Evolutionary conservation across 2,329 filamentous ascomycete species (phyloP).

Genomic region (Periconia macrospinosa): DNA sequence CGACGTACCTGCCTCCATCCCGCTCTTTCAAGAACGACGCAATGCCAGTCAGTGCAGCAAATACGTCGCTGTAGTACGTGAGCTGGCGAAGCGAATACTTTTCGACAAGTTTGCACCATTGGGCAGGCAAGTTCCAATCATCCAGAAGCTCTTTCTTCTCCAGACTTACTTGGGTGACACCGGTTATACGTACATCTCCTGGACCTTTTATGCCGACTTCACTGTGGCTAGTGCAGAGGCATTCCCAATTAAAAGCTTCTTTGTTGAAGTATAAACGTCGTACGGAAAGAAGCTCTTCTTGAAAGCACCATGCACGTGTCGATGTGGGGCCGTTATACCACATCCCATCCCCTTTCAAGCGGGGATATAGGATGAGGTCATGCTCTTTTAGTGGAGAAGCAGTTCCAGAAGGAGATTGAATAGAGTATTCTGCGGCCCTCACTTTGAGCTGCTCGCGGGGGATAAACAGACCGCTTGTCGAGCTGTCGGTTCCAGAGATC

Average conservation of each 20-base stretch:
- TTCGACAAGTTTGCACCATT: not conserved
- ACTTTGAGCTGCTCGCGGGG: too few relatives aligned
- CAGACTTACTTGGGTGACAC: too few relatives aligned
- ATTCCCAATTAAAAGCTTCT: not conserved
- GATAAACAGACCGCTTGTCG: too few relatives aligned
- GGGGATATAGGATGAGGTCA: too few relatives aligned
- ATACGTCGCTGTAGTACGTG: not conserved
- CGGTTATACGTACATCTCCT: not conserved
- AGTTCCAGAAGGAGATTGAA: too few relatives aligned
- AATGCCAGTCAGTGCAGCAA: not conserved
- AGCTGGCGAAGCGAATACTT: not conserved
- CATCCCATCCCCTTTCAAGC: constrained; percentile 4
- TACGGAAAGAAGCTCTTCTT: not conserved
- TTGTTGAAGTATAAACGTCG: not conserved
- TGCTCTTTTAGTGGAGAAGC: too few relatives aligned
- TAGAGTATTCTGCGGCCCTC: too few relatives aligned
- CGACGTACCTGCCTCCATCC: not conserved
- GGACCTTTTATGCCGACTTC: not conserved
- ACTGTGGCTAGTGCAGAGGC: not conserved
- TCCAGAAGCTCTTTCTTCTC: too few relatives aligned
- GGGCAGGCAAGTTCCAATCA: not conserved
- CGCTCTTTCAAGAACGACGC: not conserved
- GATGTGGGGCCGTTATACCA: not conserved
- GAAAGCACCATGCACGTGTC: not conserved
- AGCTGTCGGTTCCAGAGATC: too few relatives aligned